Conservation (phyloP, 2,329 filamentous ascomycete genomes). For the Juglanconis oblonga region DNA sequence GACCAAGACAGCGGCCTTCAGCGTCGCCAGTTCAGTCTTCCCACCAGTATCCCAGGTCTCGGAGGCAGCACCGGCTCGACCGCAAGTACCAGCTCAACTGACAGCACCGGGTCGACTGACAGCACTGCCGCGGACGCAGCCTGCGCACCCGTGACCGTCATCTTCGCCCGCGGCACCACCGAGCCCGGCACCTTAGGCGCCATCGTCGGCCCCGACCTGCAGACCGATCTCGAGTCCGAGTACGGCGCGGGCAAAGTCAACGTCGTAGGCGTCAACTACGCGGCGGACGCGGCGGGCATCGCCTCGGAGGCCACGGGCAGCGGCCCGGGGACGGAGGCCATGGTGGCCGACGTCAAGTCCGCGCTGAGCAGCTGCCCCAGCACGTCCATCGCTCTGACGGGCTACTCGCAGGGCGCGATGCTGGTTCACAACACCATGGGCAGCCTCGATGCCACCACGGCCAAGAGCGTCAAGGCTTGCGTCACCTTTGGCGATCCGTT, state of each 20-base stretch:
- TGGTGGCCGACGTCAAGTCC: constrained; percentile 27
- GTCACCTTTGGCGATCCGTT: constrained; percentile 28
- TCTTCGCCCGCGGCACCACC: constrained; percentile 29
- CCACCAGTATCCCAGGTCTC: not conserved
- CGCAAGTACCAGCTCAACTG: too few relatives aligned
- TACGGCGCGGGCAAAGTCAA: constrained; percentile 11
- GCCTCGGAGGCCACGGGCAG: constrained; percentile 19
- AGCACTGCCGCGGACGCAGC: not conserved
- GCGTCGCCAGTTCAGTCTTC: not conserved
- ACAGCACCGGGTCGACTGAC: too few relatives aligned
- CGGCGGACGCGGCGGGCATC: constrained; percentile 23
- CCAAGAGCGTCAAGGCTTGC: constrained; percentile 20
- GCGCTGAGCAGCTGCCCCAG: constrained; percentile 33
- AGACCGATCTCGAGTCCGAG: constrained; percentile 18
- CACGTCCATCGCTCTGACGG: constrained; percentile 38
- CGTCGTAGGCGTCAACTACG: constrained; percentile 27
- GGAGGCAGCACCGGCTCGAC: not conserved
- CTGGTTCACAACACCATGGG: constrained; percentile 25
- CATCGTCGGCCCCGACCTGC: constrained; percentile 24
- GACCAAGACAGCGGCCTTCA: too few relatives aligned
- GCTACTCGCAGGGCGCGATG: constrained; percentile 31
- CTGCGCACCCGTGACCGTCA: constrained; percentile 21
- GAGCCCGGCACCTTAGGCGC: constrained; percentile 25
- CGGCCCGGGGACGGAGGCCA: constrained; percentile 48
- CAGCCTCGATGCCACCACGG: constrained; percentile 12